phyloP scores from a whole-genome alignment of 1,284 basidiomycete genomes.

The Irpex sp. region DNA sequence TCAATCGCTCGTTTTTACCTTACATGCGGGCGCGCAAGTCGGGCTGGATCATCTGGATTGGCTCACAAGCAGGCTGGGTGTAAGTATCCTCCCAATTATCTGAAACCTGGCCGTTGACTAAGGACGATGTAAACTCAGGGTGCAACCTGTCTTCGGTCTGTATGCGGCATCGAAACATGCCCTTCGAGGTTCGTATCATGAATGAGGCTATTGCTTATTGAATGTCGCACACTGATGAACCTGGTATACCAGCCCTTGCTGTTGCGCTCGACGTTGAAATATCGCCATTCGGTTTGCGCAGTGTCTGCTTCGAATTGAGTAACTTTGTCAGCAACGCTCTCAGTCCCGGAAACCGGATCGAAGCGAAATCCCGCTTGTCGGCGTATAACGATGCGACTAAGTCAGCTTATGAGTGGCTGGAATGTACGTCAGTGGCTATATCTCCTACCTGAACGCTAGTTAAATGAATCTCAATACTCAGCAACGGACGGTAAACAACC shows the following conservation, averaged over 20 bases:
- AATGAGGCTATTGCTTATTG: background rate
- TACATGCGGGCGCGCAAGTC: conserved; percentile 31
- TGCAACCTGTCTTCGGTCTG: conserved; percentile 27
- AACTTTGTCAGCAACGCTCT: conserved; percentile 41
- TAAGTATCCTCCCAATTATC: conserved; percentile 14
- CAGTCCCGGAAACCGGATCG: conserved; percentile 27
- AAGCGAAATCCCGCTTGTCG: conserved; percentile 9
- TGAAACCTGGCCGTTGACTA: background rate
- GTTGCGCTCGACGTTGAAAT: conserved; percentile 36
- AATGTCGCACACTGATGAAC: background rate
- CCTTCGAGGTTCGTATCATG: conserved; percentile 22
- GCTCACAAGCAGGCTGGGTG: conserved; percentile 32
- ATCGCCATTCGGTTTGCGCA: conserved; percentile 36
- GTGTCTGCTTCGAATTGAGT: conserved; percentile 39
- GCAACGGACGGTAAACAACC: conserved; percentile 25
- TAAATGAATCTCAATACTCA: conserved; percentile 24
- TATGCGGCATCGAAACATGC: conserved; percentile 35
- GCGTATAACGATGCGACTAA: background rate
- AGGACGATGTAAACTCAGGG: conserved; percentile 9
- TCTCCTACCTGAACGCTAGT: background rate
- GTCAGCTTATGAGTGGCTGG: background rate
- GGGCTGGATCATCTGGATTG: conserved; percentile 33
- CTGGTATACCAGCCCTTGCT: conserved; percentile 21
- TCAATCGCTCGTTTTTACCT: conserved; percentile 35
- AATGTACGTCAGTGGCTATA: background rate